Conservation (phyloP, 1,284 basidiomycete species). For the Flammula alnicola region DNA sequence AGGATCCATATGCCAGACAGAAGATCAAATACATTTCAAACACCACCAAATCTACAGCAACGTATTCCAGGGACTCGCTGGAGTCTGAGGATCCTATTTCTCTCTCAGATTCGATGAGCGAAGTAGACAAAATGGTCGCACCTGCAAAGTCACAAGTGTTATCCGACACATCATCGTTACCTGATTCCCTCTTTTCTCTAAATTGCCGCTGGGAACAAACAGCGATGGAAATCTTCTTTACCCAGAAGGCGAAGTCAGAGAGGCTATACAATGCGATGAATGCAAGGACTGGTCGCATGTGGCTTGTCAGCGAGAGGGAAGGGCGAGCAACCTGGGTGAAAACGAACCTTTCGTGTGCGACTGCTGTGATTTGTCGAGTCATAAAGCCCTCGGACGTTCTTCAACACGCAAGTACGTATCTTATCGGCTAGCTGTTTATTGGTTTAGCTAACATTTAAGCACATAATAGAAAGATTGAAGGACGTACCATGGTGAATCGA, state of each 20-base stretch:
- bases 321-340: conserved; percentile 11
- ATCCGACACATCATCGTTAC: conserved; percentile 7
- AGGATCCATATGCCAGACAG: background rate
- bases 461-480: conserved; percentile 2
- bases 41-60: background rate
- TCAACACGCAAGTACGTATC: too few relatives aligned
- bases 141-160: background rate
- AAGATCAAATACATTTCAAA: background rate
- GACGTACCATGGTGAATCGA: background rate
- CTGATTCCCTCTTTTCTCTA: conserved; percentile 19
- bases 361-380: conserved; percentile 5
- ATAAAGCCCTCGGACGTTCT: background rate
- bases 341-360: conserved; percentile 22
- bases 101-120: too few relatives aligned
- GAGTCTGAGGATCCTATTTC: too few relatives aligned
- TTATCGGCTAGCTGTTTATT: too few relatives aligned
- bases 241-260: background rate
- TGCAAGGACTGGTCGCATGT: conserved; percentile 30
- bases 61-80: background rate
- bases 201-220: conserved; percentile 27
- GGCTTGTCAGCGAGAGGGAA: conserved; percentile 28
- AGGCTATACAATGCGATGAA: conserved; percentile 26
- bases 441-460: too few relatives aligned
- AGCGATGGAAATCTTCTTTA: background rate
- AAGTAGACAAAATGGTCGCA: too few relatives aligned